Base-by-base conservation (phyloP, 768 basidiomycete species). In the Pisolithus marmoratus region DNA sequence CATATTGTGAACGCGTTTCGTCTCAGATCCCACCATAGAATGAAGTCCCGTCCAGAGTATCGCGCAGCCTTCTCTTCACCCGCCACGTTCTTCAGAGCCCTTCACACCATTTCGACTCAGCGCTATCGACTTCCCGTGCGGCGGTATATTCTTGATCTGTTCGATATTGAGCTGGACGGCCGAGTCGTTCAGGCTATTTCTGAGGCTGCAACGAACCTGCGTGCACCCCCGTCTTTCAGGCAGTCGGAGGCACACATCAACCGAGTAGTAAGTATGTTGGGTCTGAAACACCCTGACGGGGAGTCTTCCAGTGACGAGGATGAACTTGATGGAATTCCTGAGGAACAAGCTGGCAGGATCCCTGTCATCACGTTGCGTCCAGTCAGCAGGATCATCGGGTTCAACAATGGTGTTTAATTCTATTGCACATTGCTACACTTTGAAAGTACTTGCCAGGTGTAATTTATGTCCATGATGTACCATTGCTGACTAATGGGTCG, bases 121-220 rank as follows among this genome's bases (percentile, higher is more conserved):
- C 85, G 90, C 53, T 97, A 92, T 67, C 87, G 94, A 24, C 80
- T 94, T 8, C 91, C 94, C 15, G 94, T 96, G 53, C 83, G 95
- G 43, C 79, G 90, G 51, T 98, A 94, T 66, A 85, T 98, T 56
- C 68, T 97, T 54, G 95, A 99, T 53, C 75, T 97, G 6, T 99
- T 99, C 75, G 87, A 86, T 60, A 71, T 94, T 48, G 85, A 87
- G 38, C 70, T 96, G 48, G 81, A 89, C 58, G 72, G 74, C 37
- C 78, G 83, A 38, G 69, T 85, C 36, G 78, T 85, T 38, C 71
- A 70, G 47, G 71, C 74, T 22, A 72, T 93, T 29, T 70, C 70
- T 19, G 79, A 79, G 26, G 79, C 75, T 41, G 78, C 78, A 1
- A 66, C 72, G 38, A 65, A 72, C 9, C 71, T 89, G 42, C 76